phyloP scores from a whole-genome alignment of 179 eudicot species.

The Beta macrorhiza region DNA sequence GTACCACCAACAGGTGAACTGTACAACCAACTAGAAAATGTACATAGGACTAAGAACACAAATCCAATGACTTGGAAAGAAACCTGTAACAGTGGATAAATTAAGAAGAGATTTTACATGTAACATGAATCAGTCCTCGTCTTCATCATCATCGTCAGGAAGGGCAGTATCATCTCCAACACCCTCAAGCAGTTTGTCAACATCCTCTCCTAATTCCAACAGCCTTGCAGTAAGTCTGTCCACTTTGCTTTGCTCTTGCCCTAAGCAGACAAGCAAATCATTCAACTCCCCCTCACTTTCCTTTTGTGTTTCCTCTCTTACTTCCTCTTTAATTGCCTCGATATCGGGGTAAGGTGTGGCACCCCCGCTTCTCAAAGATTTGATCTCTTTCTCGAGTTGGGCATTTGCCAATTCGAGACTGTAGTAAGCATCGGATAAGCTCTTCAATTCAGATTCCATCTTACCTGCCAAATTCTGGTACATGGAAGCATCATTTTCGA shows the following conservation, averaged over 20 bases:
- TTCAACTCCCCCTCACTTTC: conserved; percentile 90
- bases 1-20: conserved; percentile 20
- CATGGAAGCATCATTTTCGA: conserved; percentile 61
- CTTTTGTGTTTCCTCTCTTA: conserved; percentile 84
- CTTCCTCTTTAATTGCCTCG: conserved; percentile 75
- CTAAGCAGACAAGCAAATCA: conserved; percentile 92
- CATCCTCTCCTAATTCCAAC: conserved; percentile 82
- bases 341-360: conserved; percentile 48
- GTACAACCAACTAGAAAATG: conserved; percentile 29
- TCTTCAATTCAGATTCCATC: conserved; percentile 80
- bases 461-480: conserved; percentile 58
- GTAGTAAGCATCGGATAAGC: conserved; percentile 92
- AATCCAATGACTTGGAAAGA: background rate
- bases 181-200: conserved; percentile 79
- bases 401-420: conserved; percentile 83
- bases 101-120: background rate
- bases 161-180: conserved; percentile 75
- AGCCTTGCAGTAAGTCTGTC: conserved; percentile 72
- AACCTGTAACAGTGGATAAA: background rate
- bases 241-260: conserved; percentile 97
- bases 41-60: conserved; percentile 15
- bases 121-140: conserved; percentile 32
- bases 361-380: conserved; percentile 56
- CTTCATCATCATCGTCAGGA: conserved; percentile 63
- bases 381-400: conserved; percentile 66